phyloP scores from a whole-genome alignment of 75 land plant genomes.

The Picea glauca region DNA sequence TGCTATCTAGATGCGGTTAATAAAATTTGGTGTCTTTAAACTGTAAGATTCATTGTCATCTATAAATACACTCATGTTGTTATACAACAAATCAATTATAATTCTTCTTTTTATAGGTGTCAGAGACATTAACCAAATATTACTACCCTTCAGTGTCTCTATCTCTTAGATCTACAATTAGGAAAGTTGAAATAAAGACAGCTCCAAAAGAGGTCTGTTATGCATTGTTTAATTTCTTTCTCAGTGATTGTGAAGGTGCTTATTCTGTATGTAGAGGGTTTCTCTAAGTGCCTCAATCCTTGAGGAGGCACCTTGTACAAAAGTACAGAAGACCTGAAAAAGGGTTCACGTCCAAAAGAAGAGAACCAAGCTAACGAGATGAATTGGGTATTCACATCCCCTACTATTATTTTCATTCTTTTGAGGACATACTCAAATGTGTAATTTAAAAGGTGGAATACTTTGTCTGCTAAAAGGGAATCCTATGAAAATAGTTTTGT shows the following conservation, averaged over 20 bases:
- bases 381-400: conserved; percentile 21
- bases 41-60: no score
- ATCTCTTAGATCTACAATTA: neutral
- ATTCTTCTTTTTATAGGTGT: neutral
- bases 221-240: neutral
- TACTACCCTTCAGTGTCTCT: neutral
- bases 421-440: neutral
- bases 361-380: conserved; percentile 12
- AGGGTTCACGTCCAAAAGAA: neutral
- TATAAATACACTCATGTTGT: no score
- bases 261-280: conserved; percentile 3
- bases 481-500: neutral
- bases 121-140: neutral
- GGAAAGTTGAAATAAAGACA: neutral
- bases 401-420: neutral
- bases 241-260: neutral
- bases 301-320: conserved; percentile 2
- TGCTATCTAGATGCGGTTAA: no score
- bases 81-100: neutral
- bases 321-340: conserved; percentile 1
- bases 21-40: no score
- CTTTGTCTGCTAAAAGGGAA: neutral
- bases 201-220: neutral
- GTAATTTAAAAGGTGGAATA: neutral
- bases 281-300: neutral